Conservation (phyloP, 352 stramenopile species). For the Globisporangium cederbergense region DNA sequence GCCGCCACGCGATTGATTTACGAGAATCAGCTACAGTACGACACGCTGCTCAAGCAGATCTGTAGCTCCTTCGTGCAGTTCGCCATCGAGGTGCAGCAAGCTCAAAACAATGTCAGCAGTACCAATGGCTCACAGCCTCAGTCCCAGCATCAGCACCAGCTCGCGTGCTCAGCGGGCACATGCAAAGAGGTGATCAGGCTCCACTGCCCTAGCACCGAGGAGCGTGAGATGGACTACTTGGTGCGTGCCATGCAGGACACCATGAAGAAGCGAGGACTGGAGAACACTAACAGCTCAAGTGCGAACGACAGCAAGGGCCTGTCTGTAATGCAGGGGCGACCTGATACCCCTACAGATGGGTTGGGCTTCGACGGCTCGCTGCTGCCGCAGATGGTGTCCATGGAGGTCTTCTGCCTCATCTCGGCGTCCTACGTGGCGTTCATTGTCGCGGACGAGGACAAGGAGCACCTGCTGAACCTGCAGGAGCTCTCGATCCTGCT, state of each 20-base stretch:
- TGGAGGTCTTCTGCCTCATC: slow-evolving; percentile 64
- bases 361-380: background rate
- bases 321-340: background rate
- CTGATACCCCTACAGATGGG: background rate
- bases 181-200: slow-evolving; percentile 43
- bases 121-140: too few relatives aligned
- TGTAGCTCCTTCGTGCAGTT: slow-evolving; percentile 48
- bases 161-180: slow-evolving; percentile 34
- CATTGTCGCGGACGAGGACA: slow-evolving; percentile 56
- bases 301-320: background rate
- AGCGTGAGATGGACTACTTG: slow-evolving; percentile 41
- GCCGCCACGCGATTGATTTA: slow-evolving; percentile 61
- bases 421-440: slow-evolving; percentile 59
- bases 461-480: slow-evolving; percentile 47
- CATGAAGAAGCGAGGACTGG: slow-evolving; percentile 12
- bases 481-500: slow-evolving; percentile 59
- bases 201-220: slow-evolving; percentile 27
- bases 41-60: slow-evolving; percentile 51
- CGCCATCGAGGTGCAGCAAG: slow-evolving; percentile 9
- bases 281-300: background rate
- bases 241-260: slow-evolving; percentile 42
- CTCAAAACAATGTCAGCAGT: background rate
- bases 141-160: slow-evolving; percentile 21
- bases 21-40: slow-evolving; percentile 64
- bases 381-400: slow-evolving; percentile 27